Base-by-base conservation (phyloP, 441 rosid species). In the Croton laevigatus region DNA sequence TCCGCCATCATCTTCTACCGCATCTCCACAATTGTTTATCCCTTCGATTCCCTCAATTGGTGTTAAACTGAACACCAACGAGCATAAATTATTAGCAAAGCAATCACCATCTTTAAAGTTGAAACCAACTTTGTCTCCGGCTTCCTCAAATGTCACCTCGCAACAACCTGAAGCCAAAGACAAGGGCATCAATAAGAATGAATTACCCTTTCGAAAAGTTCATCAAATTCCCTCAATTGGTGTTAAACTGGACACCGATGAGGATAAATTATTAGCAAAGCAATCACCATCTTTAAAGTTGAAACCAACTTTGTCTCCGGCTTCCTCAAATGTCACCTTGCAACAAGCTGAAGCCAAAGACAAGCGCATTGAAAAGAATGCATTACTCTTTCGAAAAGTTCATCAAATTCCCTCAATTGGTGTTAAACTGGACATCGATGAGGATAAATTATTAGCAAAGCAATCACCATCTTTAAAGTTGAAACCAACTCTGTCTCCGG, bases 51-150 rank as follows among this genome's bases (percentile, higher is more conserved):
- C 32, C 32, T 27, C 32, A 27, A 27, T 27, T 27, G 1, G 32
- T 27, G 32, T 27, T 2, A 27, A 27, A 27, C 2, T 27, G 32
- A 2, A 27, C 32, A 27, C 2, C 32, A 27, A 27, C 32, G 2
- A 27, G 1, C 1, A 27, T 27, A 27, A 27, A 27, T 27, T 27
- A 27, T 27, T 27, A 27, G 1, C 32, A 27, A 27, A 27, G 32
- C 32, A 27, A 46, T 46, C 22, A 59, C 67, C 64, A 59, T 68
- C 75, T 65, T 65, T 53, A 51, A 27, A 27, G 32, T 27, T 27
- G 32, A 74, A 72, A 64, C 75, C 74, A 59, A 55, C 74, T 69
- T 65, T 67, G 16, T 60, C 71, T 23, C 66, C 60, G 27, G 44
- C 60, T 46, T 40, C 55, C 64, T 17, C 58, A 34, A 36, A 63